Conservation (phyloP, 768 basidiomycete genomes). For the Clitopilus hobsonii region DNA sequence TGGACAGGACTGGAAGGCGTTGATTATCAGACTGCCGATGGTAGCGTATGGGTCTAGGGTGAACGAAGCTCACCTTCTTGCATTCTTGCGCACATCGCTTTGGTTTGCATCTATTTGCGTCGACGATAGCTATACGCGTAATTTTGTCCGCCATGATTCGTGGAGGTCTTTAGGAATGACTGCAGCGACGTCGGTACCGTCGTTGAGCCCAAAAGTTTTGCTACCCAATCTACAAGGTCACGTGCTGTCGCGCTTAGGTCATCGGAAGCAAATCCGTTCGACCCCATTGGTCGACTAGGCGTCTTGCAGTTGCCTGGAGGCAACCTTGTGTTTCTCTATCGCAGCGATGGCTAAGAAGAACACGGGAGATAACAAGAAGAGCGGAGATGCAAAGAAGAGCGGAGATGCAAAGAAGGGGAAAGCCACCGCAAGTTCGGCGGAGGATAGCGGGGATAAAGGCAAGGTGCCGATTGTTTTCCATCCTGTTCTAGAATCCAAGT, state of each 20-base stretch:
- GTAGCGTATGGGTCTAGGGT: slow-evolving; percentile 1
- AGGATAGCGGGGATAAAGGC: slow-evolving; percentile 31
- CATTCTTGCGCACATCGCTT: slow-evolving; percentile 97
- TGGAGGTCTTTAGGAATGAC: slow-evolving; percentile 3
- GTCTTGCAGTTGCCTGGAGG: neutral
- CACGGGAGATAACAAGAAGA: slow-evolving; percentile 21
- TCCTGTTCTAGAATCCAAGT: neutral
- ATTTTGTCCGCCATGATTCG: slow-evolving; percentile 84
- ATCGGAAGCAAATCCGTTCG: slow-evolving; percentile 6
- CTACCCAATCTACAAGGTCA: slow-evolving; percentile 11
- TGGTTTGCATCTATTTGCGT: slow-evolving; percentile 90
- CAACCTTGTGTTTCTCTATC: neutral
- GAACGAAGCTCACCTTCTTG: slow-evolving; percentile 66
- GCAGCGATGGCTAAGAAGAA: slow-evolving; percentile 34
- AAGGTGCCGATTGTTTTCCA: slow-evolving; percentile 26
- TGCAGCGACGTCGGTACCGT: neutral
- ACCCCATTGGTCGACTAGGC: slow-evolving; percentile 2
- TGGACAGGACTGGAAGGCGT: slow-evolving; percentile 16
- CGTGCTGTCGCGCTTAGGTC: slow-evolving; percentile 10
- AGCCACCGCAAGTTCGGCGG: slow-evolving; percentile 27
- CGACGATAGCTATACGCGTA: slow-evolving; percentile 95
- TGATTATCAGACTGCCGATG: slow-evolving; percentile 10
- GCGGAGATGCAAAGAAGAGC: slow-evolving; percentile 37
- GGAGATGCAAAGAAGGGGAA: slow-evolving; percentile 43
- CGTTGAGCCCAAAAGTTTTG: slow-evolving; percentile 14